These are phyloP conservation scores for Crotalaria pallida DNA, from an alignment of 306 rosid species.

Conservation along the genomic window DNA sequence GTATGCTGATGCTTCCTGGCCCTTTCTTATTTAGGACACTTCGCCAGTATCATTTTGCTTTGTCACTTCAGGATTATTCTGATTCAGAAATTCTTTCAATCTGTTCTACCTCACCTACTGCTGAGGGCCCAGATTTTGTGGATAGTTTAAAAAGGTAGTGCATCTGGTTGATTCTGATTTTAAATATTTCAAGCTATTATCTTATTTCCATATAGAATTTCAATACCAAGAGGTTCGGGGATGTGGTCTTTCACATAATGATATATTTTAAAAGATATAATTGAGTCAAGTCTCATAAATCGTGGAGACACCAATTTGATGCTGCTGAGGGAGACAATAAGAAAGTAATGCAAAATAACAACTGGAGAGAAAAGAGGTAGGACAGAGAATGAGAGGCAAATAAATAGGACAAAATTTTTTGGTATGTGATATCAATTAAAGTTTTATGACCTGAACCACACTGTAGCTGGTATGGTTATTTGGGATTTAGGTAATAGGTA, in stretches of 20 bases:
- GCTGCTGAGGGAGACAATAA: not conserved
- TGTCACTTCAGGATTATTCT: constrained; percentile 31
- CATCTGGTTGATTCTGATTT: constrained; percentile 8
- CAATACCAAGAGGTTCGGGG: not conserved
- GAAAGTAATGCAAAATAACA: not conserved
- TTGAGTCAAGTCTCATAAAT: not conserved
- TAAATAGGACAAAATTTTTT: not conserved
- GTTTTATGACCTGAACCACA: not conserved
- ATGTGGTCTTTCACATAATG: too few species aligned
- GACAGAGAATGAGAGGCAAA: not conserved
- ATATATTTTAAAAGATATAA: not conserved
- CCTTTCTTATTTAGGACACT: constrained; percentile 43
- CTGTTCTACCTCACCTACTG: constrained; percentile 85
- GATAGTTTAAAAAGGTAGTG: constrained; percentile 54
- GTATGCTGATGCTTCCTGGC: constrained; percentile 13
- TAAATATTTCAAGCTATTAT: not conserved
- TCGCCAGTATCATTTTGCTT: constrained; percentile 31
- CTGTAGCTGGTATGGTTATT: not conserved
- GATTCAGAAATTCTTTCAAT: constrained; percentile 64
- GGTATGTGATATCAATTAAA: not conserved
- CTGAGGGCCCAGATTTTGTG: constrained; percentile 79
- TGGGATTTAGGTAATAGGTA: not conserved
- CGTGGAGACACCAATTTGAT: not conserved
- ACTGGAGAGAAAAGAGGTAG: not conserved
- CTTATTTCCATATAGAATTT: not conserved